Conservation (phyloP, 352 stramenopile genomes). For the Phytopythium oedochilum region DNA sequence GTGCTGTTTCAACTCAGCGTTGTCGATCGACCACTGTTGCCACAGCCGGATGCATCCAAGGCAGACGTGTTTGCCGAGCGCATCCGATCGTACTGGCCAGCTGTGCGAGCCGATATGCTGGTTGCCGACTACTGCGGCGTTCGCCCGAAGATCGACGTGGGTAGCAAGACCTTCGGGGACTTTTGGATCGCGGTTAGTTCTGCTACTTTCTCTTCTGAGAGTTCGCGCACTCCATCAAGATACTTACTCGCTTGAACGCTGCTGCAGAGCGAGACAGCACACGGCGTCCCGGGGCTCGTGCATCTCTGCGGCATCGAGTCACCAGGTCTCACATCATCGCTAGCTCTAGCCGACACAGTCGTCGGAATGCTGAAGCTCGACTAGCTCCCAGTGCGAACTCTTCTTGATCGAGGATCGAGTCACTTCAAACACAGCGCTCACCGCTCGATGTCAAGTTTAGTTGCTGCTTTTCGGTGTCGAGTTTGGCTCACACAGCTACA, state of each 20-base stretch:
- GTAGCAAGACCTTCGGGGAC: slow-evolving; percentile 62
- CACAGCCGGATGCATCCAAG: slow-evolving; percentile 51
- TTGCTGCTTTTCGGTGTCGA: not conserved
- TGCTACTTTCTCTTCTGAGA: not conserved
- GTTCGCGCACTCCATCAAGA: too few relatives aligned
- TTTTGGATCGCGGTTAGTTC: slow-evolving; percentile 86
- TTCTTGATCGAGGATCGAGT: too few relatives aligned
- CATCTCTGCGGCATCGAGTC: slow-evolving; percentile 96
- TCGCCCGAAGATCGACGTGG: slow-evolving; percentile 90
- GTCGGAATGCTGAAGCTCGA: slow-evolving; percentile 34
- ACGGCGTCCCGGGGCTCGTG: slow-evolving; percentile 85
- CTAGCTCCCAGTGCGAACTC: slow-evolving; percentile 3
- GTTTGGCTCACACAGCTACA: slow-evolving; percentile 2
- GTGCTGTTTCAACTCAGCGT: too few relatives aligned
- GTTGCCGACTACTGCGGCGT: slow-evolving; percentile 95
- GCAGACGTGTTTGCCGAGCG: slow-evolving; percentile 47
- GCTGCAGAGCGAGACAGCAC: slow-evolving; percentile 39
- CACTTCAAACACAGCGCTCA: too few relatives aligned
- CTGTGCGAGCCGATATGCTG: slow-evolving; percentile 70
- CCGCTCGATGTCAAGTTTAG: too few relatives aligned
- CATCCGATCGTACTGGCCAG: slow-evolving; percentile 93
- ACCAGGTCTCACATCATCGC: slow-evolving; percentile 89
- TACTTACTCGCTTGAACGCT: not conserved
- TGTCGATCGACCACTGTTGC: too few relatives aligned
- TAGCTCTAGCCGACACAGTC: slow-evolving; percentile 83